Base-by-base conservation (phyloP, 2,329 filamentous ascomycete genomes). In the Cyphellophora attinorum region DNA sequence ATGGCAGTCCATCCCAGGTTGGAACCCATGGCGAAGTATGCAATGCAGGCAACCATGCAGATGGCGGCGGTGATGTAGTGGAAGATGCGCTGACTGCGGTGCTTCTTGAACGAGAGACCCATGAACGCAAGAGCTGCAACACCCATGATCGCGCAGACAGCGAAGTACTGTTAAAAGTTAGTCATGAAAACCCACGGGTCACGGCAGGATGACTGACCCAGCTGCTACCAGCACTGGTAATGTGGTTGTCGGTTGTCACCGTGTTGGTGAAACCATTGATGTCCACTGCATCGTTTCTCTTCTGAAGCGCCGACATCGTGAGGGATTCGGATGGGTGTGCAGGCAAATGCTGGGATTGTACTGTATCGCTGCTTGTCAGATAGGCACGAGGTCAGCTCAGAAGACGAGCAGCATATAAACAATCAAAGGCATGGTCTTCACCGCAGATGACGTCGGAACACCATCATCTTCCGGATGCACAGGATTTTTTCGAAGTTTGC, bases 11-110 rank as follows among this genome's bases (percentile, higher is more conserved):
- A 77, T 19, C 77, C 77, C 1, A 81, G 60, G 48, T 78, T 75
- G 6, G 74, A 72, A n/a, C 66, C 76, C 74, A 81, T 78, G 43
- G 70, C 65, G 58, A 76, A 81, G 58, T 81, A 80, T 11, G 75
- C 65, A 44, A 81, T 74, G 25, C 67, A 61, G 13, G 49, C 43
- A 25, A 50, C 38, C 12, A 51, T 27, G 12, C 40, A 42, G 34
- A 49, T 39, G 11, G 41, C 34, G n/a, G 46, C 48, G 11, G 39
- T 38, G 18, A 49, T 34, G 37, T 51, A 50, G 36, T 49, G 40
- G 27, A 47, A 46, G 25, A 50, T 35, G 12, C 47, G 37, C 33
- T 47, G 34, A 11, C 34, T 31, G 15, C 40, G 37, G 11, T 37
- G 30, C 31, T 44, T 49, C 15, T 18, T 34, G 39, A 47, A 48